phyloP scores from a whole-genome alignment of 208 protist genomes.

The Leptomonas pyrrhocoris region DNA sequence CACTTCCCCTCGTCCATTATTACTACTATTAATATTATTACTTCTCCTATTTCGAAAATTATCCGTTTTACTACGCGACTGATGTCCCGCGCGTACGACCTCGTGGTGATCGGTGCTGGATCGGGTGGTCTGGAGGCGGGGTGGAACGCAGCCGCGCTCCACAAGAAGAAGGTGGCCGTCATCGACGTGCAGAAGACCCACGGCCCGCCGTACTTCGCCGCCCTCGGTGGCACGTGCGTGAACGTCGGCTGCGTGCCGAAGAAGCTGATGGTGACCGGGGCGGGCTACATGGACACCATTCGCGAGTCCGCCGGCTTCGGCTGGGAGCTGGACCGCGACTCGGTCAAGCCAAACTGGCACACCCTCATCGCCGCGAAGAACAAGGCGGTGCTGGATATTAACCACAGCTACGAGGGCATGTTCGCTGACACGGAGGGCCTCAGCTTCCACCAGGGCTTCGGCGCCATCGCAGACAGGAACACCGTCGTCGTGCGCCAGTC shows the following conservation, averaged over 20 bases:
- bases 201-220: constrained; percentile 77
- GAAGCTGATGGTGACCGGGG: constrained; percentile 89
- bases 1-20: too few species aligned
- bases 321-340: constrained; percentile 68
- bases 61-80: constrained; percentile 37
- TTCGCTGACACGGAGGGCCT: constrained; percentile 86
- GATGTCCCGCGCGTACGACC: constrained; percentile 84
- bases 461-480: constrained; percentile 66
- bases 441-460: constrained; percentile 86
- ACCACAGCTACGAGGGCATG: constrained; percentile 92
- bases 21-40: too few species aligned
- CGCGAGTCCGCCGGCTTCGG: constrained; percentile 82
- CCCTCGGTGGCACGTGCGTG: constrained; percentile 88
- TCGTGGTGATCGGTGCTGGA: constrained; percentile 90
- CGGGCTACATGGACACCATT: constrained; percentile 80
- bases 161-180: constrained; percentile 89
- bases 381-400: constrained; percentile 82
- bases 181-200: constrained; percentile 83
- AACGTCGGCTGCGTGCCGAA: constrained; percentile 91
- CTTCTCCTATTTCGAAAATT: too few species aligned
- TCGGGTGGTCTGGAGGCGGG: constrained; percentile 89
- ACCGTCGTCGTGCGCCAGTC: constrained; percentile 77
- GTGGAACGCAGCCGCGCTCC: constrained; percentile 81
- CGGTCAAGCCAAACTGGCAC: constrained; percentile 76
- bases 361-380: constrained; percentile 91